A percentile compares a stretch with the other conserved stretches of the same genome.
phyloP scores from a whole-genome alignment of 192 early-diverging fungal species.

The Mortierella claussenii region DNA sequence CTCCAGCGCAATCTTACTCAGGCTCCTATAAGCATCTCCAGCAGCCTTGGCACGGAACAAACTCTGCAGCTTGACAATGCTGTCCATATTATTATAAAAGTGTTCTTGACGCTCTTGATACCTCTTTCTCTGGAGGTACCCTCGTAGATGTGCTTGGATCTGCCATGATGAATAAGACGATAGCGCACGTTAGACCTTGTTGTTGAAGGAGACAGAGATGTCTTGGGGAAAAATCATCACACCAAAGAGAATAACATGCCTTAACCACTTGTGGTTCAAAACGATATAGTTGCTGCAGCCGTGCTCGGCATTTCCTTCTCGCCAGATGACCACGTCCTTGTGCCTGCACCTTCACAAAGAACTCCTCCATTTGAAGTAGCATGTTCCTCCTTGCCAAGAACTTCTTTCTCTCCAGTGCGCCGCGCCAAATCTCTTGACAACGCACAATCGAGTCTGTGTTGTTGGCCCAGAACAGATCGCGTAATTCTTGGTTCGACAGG shows the following conservation, averaged over 20 bases:
- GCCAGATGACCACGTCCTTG: constrained; percentile 66
- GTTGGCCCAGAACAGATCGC: constrained; percentile 45
- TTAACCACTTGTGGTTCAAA: constrained; percentile 63
- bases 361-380: constrained; percentile 37
- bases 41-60: constrained; percentile 72
- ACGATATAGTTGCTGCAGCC: constrained; percentile 58
- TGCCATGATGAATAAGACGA: constrained; percentile 7
- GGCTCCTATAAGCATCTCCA: constrained; percentile 73
- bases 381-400: constrained; percentile 36
- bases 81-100: constrained; percentile 72
- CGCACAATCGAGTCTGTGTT: constrained; percentile 28
- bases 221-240: not conserved
- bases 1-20: constrained; percentile 69
- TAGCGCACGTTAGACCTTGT: too few species aligned
- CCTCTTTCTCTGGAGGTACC: constrained; percentile 69
- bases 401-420: constrained; percentile 42
- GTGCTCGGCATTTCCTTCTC: constrained; percentile 63
- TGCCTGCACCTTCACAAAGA: constrained; percentile 61
- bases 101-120: constrained; percentile 67
- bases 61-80: constrained; percentile 84
- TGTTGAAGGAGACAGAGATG: too few species aligned
- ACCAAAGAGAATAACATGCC: constrained; percentile 5
- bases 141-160: constrained; percentile 76
- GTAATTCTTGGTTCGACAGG: constrained; percentile 52
- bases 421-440: constrained; percentile 38